Percentiles rank a stretch among this genome's conserved stretches.
Evolutionary conservation across 2,329 filamentous ascomycete species (phyloP).

Genomic region (Colletotrichum kahawae): DNA sequence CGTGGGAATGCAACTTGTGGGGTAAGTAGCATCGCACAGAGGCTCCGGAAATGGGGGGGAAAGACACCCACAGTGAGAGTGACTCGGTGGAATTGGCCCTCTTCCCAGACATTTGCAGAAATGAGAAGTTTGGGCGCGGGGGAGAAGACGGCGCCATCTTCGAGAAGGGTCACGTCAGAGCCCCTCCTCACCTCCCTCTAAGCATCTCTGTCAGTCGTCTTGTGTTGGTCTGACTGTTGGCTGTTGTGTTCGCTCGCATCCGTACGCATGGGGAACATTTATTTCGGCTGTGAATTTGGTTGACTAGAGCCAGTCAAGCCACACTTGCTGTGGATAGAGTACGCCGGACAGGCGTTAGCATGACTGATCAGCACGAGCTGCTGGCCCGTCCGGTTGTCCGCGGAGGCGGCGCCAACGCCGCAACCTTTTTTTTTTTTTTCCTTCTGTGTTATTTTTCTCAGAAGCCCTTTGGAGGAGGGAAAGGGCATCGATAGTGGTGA

Average conservation of each 20-base stretch:
- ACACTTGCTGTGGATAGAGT: neutral
- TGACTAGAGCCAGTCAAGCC: constrained; percentile 3
- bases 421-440: neutral
- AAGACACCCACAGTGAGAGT: neutral
- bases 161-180: neutral
- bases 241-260: neutral
- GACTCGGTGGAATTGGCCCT: neutral
- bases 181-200: neutral
- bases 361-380: neutral
- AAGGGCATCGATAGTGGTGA: neutral
- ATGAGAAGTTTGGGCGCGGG: neutral
- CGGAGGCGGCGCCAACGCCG: constrained; percentile 2
- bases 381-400: neutral
- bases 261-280: neutral
- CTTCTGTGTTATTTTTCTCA: neutral
- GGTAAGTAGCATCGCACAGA: constrained; percentile 12
- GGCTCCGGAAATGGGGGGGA: neutral
- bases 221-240: neutral
- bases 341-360: neutral
- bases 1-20: constrained; percentile 11
- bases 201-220: neutral
- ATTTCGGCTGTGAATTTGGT: neutral
- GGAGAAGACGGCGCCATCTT: neutral
- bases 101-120: neutral
- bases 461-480: neutral